Percentiles rank a stretch among this genome's conserved stretches.
phyloP scores from a whole-genome alignment of 78 protist species.

The Polysphondylium violaceum region DNA sequence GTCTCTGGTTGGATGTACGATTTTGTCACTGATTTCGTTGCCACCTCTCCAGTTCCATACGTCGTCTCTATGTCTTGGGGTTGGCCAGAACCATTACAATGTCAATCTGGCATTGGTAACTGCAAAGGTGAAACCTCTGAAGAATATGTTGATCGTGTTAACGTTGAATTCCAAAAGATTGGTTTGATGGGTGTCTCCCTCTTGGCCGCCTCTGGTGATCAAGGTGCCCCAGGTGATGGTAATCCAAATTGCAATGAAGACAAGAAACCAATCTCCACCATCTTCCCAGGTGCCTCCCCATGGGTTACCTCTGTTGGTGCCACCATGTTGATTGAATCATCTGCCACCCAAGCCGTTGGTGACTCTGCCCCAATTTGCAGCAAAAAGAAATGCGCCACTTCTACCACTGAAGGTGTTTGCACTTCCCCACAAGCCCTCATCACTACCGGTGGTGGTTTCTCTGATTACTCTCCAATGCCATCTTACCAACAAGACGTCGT shows the following conservation, averaged over 20 bases:
- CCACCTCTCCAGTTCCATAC: neutral
- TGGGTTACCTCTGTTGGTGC: constrained; percentile 73
- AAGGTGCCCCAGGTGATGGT: constrained; percentile 77
- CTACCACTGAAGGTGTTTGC: constrained; percentile 55
- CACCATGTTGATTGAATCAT: constrained; percentile 19
- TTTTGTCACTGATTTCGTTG: neutral
- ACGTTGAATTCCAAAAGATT: constrained; percentile 67
- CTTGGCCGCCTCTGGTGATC: constrained; percentile 74
- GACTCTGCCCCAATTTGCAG: constrained; percentile 24
- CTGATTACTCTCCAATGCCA: constrained; percentile 49
- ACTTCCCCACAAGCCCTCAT: constrained; percentile 52
- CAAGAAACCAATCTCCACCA: too few relatives aligned
- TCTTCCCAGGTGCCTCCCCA: constrained; percentile 75
- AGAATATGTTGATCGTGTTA: constrained; percentile 50
- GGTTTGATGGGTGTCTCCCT: constrained; percentile 72
- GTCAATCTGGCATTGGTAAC: neutral
- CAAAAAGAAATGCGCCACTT: constrained; percentile 21
- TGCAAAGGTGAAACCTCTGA: constrained; percentile 31
- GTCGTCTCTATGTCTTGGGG: constrained; percentile 1
- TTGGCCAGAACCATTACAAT: neutral
- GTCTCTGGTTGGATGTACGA: constrained; percentile 8
- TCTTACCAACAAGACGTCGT: constrained; percentile 33
- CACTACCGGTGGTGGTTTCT: constrained; percentile 87
- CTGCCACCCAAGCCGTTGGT: neutral
- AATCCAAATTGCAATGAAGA: constrained; percentile 2